Conservation (phyloP, 352 stramenopile species). For the Phytophthora constricta region DNA sequence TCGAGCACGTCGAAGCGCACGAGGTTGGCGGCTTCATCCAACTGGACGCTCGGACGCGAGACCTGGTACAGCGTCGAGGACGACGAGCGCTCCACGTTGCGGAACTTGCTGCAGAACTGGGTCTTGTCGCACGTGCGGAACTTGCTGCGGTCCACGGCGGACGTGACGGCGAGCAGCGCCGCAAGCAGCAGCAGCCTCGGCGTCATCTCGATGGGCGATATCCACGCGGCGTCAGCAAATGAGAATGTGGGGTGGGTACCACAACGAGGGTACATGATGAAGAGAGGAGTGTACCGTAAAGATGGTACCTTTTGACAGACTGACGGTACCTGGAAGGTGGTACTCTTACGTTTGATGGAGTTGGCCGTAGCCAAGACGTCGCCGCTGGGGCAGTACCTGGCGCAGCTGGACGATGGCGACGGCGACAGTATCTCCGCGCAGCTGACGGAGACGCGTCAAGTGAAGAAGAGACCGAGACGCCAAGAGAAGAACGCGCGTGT, state of each 20-base stretch:
- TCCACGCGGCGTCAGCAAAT: slow-evolving; percentile 29
- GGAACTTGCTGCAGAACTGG: slow-evolving; percentile 94
- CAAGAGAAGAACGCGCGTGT: background rate
- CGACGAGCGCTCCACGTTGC: slow-evolving; percentile 38
- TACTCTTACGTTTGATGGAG: slow-evolving; percentile 55
- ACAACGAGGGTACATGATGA: background rate
- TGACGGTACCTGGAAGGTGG: too few relatives aligned
- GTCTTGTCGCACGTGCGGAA: slow-evolving; percentile 98
- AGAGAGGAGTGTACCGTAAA: background rate
- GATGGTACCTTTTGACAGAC: background rate
- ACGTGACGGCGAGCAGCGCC: slow-evolving; percentile 1
- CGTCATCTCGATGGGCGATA: slow-evolving; percentile 9
- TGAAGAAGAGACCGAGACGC: slow-evolving; percentile 14
- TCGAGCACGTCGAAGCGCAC: slow-evolving; percentile 60
- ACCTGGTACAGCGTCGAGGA: slow-evolving; percentile 41
- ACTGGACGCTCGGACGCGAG: slow-evolving; percentile 33
- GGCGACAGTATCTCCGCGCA: slow-evolving; percentile 15
- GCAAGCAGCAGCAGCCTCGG: slow-evolving; percentile 24
- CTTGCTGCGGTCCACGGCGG: slow-evolving; percentile 97
- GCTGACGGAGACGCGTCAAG: slow-evolving; percentile 11
- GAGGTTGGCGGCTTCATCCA: slow-evolving; percentile 33
- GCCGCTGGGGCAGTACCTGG: slow-evolving; percentile 66
- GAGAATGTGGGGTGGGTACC: background rate
- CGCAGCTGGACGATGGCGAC: slow-evolving; percentile 34
- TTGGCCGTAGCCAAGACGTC: slow-evolving; percentile 47